These are phyloP conservation scores for Marasmius sp. DNA, from an alignment of 1,284 basidiomycete genomes.

Conservation along the genomic window DNA sequence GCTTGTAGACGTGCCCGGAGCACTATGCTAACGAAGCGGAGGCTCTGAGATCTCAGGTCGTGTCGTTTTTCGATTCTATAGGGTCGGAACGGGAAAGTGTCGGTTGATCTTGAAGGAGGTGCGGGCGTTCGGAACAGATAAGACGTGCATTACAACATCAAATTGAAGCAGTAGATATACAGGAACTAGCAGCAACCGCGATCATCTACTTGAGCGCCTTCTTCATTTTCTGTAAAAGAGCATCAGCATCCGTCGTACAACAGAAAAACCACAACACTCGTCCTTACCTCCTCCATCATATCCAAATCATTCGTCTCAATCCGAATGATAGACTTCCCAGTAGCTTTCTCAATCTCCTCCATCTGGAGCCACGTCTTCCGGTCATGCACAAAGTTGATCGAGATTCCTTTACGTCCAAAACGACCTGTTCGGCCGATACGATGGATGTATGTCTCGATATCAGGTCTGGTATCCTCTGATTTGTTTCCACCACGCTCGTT, in stretches of 20 bases:
- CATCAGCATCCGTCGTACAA: background rate
- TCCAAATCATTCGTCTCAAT: conserved; percentile 86
- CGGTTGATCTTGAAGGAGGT: too few relatives aligned
- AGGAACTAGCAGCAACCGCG: background rate
- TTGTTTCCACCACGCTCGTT: conserved; percentile 57
- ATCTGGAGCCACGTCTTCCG: conserved; percentile 82
- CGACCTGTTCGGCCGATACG: conserved; percentile 97
- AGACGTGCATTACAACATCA: too few relatives aligned
- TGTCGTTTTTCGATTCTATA: too few relatives aligned
- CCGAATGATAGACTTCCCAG: conserved; percentile 75
- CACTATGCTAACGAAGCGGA: too few relatives aligned
- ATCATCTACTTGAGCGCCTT: conserved; percentile 62
- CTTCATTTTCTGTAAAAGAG: conserved; percentile 63
- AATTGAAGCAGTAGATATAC: too few relatives aligned
- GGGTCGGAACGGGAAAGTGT: too few relatives aligned
- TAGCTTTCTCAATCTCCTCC: conserved; percentile 76
- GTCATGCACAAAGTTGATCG: conserved; percentile 96
- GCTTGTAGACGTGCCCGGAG: too few relatives aligned
- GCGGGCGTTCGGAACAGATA: too few relatives aligned
- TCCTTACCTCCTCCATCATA: conserved; percentile 81
- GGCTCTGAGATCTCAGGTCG: too few relatives aligned
- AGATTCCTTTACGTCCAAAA: conserved; percentile 93
- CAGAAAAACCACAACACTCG: conserved; percentile 1
- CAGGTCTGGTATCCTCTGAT: conserved; percentile 59
- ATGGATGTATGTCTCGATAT: conserved; percentile 98